These are phyloP conservation scores for Chalara sp. DNA, from an alignment of 2,329 filamentous ascomycete genomes.

Conservation along the genomic window DNA sequence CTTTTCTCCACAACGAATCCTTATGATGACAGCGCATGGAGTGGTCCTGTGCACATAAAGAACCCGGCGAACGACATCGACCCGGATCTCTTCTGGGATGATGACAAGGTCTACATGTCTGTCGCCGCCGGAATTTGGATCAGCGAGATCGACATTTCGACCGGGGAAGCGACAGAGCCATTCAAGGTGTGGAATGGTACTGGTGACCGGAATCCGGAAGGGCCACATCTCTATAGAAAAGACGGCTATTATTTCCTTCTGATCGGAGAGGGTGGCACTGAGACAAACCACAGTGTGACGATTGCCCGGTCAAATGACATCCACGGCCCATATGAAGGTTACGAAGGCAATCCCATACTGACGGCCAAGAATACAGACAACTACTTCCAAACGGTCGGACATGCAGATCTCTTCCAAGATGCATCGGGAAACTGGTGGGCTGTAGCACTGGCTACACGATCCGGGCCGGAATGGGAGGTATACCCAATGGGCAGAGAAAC, in stretches of 20 bases:
- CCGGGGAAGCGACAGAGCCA: constrained; percentile 21
- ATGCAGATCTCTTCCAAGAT: constrained; percentile 49
- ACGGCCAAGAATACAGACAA: constrained; percentile 31
- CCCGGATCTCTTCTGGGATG: constrained; percentile 43
- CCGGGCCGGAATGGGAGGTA: constrained; percentile 33
- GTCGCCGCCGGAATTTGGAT: neutral
- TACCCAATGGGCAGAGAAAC: constrained; percentile 50
- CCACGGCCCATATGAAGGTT: constrained; percentile 53
- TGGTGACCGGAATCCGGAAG: constrained; percentile 38
- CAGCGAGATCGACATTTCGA: constrained; percentile 29
- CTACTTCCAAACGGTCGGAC: constrained; percentile 45
- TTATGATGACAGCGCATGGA: constrained; percentile 33
- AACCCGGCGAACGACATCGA: constrained; percentile 44
- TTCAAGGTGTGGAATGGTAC: constrained; percentile 43
- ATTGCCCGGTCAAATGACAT: constrained; percentile 43
- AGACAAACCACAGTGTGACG: constrained; percentile 32
- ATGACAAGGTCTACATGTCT: constrained; percentile 42
- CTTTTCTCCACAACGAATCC: constrained; percentile 36
- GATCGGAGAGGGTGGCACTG: constrained; percentile 47
- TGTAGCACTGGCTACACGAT: constrained; percentile 37
- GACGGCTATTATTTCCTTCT: constrained; percentile 47
- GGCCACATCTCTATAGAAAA: constrained; percentile 46
- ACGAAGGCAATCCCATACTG: constrained; percentile 34
- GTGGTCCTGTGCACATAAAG: constrained; percentile 34
- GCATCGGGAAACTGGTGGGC: constrained; percentile 44